Base-by-base conservation (phyloP, 805 yeast species). In the Sungouiella thailandica region DNA sequence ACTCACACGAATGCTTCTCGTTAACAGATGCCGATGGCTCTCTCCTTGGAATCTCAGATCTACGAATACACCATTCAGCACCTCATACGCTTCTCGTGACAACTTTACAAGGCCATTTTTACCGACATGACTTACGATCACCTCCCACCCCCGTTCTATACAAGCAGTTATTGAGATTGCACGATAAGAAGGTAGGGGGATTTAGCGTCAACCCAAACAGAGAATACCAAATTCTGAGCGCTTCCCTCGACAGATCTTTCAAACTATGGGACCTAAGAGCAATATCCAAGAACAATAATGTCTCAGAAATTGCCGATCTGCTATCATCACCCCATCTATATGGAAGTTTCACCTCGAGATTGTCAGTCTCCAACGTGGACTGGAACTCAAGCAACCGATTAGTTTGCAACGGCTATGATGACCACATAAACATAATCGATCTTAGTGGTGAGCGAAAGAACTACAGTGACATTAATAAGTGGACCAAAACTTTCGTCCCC, bases 121-220 rank as follows among this genome's bases (percentile, higher is more conserved):
- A 84, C 14, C 70, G 66, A n/a, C 70, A 80, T 40, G 97, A 90
- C 54, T 34, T 78, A 9, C 65, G 98, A 42, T 57, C 66, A 12
- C 47, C 49, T 20, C 67, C 68, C 31, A 65, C 62, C 24, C 18
- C 41, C 2, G 17, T 38, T 1, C 39, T 47, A 5, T 39, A 36
- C 13, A 39, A 49, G 4, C 46, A 58, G 4, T 58, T 79, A n/a
- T 62, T 70, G 28, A 67, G 94, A 43, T 56, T 89, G 11, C 86
- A 89, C 37, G 94, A 85, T 50, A 89, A 90, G 53, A 93, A 93
- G 53, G 89, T 93, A 36, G 97, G 97, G 0, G 87, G 94, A 1
- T 86, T 93, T 57, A 53, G 81, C 1, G 72, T 86, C 12, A 87
- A 87, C 48, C 97, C 97, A 1, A 55, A 62, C 12, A 65, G 70